phyloP scores from a whole-genome alignment of 441 rosid species.

The Gossypium trilobum region DNA sequence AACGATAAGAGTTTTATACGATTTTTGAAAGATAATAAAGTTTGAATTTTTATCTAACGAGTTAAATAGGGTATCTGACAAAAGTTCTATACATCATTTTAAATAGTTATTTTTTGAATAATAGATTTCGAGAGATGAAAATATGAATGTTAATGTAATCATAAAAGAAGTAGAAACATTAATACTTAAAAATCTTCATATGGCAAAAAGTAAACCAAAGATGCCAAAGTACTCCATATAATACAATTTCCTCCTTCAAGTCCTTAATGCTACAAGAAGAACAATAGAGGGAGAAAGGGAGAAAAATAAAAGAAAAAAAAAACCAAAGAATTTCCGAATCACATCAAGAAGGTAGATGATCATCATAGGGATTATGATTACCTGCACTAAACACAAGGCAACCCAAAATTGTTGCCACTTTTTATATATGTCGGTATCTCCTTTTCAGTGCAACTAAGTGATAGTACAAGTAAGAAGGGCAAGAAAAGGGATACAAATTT shows the following conservation, averaged over 20 bases:
- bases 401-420: constrained; percentile 19
- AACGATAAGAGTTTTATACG: background rate
- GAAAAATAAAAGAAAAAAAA: background rate
- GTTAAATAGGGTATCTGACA: too few species aligned
- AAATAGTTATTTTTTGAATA: background rate
- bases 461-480: constrained; percentile 13
- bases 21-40: background rate
- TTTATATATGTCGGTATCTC: constrained; percentile 8
- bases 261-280: constrained; percentile 12
- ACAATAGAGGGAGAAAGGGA: background rate
- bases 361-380: constrained; percentile 20
- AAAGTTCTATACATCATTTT: too few species aligned
- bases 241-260: constrained; percentile 10
- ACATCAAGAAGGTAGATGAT: constrained; percentile 22
- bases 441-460: constrained; percentile 20
- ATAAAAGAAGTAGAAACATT: background rate
- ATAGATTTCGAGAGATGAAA: background rate
- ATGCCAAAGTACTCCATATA: background rate
- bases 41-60: too few species aligned
- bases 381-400: constrained; percentile 21
- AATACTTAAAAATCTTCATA: background rate
- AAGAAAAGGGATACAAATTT: background rate
- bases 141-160: background rate
- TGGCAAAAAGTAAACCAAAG: background rate
- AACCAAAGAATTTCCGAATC: constrained; percentile 18